Conservation (phyloP, 2,329 filamentous ascomycete species). For the Pseudogymnoascus sp. region DNA sequence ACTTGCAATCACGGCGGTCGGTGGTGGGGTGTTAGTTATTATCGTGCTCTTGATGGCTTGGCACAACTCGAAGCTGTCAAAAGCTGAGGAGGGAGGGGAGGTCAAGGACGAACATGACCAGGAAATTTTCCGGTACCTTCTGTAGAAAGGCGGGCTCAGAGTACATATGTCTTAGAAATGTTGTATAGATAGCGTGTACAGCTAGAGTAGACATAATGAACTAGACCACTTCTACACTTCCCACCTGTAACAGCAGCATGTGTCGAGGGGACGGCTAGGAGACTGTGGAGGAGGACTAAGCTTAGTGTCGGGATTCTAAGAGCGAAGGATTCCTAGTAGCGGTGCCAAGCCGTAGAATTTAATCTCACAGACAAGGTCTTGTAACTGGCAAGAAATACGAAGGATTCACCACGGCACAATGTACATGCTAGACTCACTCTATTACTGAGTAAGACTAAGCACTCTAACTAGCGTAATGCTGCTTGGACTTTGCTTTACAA, state of each 20-base stretch:
- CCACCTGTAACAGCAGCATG: background rate
- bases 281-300: too few species aligned
- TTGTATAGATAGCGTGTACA: constrained; percentile 1
- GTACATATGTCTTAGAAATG: background rate
- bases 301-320: background rate
- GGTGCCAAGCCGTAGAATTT: background rate
- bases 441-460: background rate
- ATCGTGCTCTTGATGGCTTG: constrained; percentile 9
- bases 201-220: background rate
- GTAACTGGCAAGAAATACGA: background rate
- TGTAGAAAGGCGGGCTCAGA: background rate
- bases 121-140: background rate
- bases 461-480: background rate
- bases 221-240: background rate
- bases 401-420: background rate
- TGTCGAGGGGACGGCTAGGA: background rate
- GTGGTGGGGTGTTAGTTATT: constrained; percentile 9
- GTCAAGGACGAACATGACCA: background rate
- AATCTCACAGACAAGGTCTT: background rate
- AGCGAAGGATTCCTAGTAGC: background rate
- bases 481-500: background rate
- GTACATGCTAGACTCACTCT: background rate
- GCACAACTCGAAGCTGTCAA: constrained; percentile 17
- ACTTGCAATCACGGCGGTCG: constrained; percentile 23
- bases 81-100: background rate